Evolutionary conservation across 805 yeast species (phyloP).

Genomic region (Spathaspora girioi): DNA sequence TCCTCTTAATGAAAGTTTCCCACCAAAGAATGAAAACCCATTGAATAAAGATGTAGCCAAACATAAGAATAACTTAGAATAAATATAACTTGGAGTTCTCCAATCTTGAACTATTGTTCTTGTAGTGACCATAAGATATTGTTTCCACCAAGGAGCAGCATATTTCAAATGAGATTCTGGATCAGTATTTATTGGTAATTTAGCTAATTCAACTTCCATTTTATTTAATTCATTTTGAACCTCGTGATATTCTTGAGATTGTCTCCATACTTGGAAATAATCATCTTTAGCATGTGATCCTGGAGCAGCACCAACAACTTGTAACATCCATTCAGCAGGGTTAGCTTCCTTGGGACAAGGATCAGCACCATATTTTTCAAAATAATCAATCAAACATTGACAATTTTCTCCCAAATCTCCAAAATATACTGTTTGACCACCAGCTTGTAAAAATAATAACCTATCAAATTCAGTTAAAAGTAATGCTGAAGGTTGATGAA

Average conservation of each 20-base stretch:
- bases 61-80: conserved; percentile 56
- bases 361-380: conserved; percentile 63
- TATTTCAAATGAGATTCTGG: conserved; percentile 20
- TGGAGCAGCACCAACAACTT: conserved; percentile 76
- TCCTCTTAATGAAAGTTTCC: conserved; percentile 48
- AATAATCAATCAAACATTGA: conserved; percentile 51
- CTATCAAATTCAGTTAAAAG: conserved; percentile 72
- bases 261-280: conserved; percentile 70
- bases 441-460: conserved; percentile 57
- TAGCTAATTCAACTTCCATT: conserved; percentile 53
- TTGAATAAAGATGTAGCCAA: conserved; percentile 56
- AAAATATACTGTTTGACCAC: conserved; percentile 75
- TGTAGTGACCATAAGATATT: conserved; percentile 25
- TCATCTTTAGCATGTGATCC: conserved; percentile 67
- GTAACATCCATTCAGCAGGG: conserved; percentile 83
- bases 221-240: conserved; percentile 56
- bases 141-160: conserved; percentile 24
- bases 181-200: conserved; percentile 12
- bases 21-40: conserved; percentile 69
- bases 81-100: conserved; percentile 61
- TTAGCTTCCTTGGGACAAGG: conserved; percentile 29
- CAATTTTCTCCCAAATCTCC: conserved; percentile 72
- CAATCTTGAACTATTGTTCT: conserved; percentile 26
- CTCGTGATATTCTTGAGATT: conserved; percentile 55
- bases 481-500: conserved; percentile 81